Base-by-base conservation (phyloP, 305 asterid species). In the Fraxinus paxiana region DNA sequence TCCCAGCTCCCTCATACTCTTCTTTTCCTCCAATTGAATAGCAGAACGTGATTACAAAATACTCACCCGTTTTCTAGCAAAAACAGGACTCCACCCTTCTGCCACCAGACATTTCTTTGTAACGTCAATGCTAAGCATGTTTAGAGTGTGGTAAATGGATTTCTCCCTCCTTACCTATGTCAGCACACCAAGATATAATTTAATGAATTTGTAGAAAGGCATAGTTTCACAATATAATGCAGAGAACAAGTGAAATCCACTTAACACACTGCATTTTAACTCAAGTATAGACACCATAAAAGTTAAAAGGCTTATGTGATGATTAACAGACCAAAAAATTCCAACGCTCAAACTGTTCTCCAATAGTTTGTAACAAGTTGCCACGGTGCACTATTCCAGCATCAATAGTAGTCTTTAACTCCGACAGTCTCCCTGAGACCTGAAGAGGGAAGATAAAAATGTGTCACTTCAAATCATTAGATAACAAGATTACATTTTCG, bases 51-150 rank as follows among this genome's bases (percentile, higher is more conserved):
- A 18, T 38, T 38, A 35, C 26, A 65, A 35, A 63, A 24, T 2
- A 54, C 18, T 84, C 84, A 94, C 99, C 98, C 94, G 92, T 83
- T 91, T 89, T 43, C 93, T 84, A 24, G 98, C 98, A 88, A 91
- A 94, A 87, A 90, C 91, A 80, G 99, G 99, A 88, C 98, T 93
- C 98, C 99, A 96, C 51, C 98, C 99, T 90, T 96, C 99, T 54
- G 98, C 99, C 74, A 96, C 99, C 24, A 96, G 96, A 85, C 98
- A 94, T 91, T 94, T 96, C 91, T 91, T 94, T 56, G 95, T 86
- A 79, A 94, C 98, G 76, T 93, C 98, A 85, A 93, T 88, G 88
- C 98, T 94, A 81, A 94, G 97, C 98, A 93, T 94, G 87, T 93
- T 94, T 79, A 94, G 94, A 35, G 97, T 94, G 82, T 94, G 98